Base-by-base conservation (phyloP, 73 alveolate species). In the Blepharisma japonicum region DNA sequence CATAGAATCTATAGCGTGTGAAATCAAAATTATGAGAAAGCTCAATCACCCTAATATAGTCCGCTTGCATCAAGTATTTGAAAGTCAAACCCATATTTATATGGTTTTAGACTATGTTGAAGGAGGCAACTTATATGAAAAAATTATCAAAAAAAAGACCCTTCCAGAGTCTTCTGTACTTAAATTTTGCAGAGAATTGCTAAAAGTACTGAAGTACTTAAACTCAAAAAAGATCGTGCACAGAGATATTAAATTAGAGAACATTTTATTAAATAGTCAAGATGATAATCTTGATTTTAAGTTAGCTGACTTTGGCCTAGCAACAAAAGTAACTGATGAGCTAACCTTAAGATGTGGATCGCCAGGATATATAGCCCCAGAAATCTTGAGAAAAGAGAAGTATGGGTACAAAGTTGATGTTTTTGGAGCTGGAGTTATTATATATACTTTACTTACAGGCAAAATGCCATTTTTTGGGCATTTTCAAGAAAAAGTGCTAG, bases 201-300 rank as follows among this genome's bases (percentile, higher is more conserved):
- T 94, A 32, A 86, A 84, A 72, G 97, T 96, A 11, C 79, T 92
- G 39, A 86, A 87, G 18, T 83, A 90, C 67, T 84, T 92, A 55
- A 98, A 94, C 71, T 68, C 88, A 14, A 81, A 87, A 56, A 82
- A 87, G 42, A 92, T 94, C 23, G 92, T 96, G 61, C 99, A 96
- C 76, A 84, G 99, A 85, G 99, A 96, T 87, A 85, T 96, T 11
- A 96, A 96, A 81, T 93, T 96, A 49, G 99, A 96, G 76, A 96
- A 96, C 84, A 92, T 96, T 45, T 86, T 96, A 74, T 88, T 61
- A 9, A 2, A 8, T 2, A 25, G 46, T 25, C 92, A 55, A 81
- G 82, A 68, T 66, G 77, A n/a, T 46, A 68, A 14, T 67, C 50
- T 67, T 70, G 84, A 38, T 38, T 50, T 78, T 45, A 77, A 20